Conservation (phyloP, 202 grass and related monocot species). For the Hordeum pubiflorum region DNA sequence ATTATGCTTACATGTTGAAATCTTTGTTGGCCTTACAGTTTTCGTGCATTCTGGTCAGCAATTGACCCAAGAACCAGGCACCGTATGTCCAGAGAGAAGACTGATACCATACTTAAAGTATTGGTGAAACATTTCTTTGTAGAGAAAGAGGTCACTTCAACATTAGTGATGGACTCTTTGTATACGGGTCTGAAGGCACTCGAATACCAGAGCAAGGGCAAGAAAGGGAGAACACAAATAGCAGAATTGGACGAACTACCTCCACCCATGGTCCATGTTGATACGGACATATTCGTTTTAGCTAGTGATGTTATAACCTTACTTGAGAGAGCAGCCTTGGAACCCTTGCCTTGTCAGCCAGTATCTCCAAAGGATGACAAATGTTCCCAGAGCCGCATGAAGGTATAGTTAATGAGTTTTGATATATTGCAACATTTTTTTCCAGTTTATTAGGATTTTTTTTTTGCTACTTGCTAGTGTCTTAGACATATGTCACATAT, state of each 20-base stretch:
- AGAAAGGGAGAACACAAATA: conserved; percentile 42
- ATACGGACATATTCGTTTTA: conserved; percentile 71
- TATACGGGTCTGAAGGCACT: conserved; percentile 70
- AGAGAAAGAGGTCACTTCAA: conserved; percentile 91
- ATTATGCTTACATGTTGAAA: conserved; percentile 13
- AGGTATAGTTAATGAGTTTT: conserved; percentile 38
- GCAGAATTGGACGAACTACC: conserved; percentile 50
- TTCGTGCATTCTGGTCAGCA: conserved; percentile 70
- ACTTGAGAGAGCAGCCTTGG: conserved; percentile 59
- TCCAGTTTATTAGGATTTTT: not conserved
- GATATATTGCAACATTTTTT: conserved; percentile 12
- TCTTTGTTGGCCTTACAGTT: conserved; percentile 52
- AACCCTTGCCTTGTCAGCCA: conserved; percentile 60
- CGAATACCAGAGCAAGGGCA: conserved; percentile 56
- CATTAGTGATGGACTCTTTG: conserved; percentile 84
- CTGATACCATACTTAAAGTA: conserved; percentile 56
- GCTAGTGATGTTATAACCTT: conserved; percentile 65
- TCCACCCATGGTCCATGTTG: conserved; percentile 55
- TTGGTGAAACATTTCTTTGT: conserved; percentile 88
- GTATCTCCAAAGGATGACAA: conserved; percentile 66
- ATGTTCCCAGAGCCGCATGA: conserved; percentile 58
- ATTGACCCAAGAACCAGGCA: conserved; percentile 46
- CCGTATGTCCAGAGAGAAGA: conserved; percentile 77
- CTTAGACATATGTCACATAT: not conserved
- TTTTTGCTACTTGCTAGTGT: conserved; percentile 5